phyloP scores from a whole-genome alignment of 2,329 filamentous ascomycete genomes.

The Diplodia seriata region DNA sequence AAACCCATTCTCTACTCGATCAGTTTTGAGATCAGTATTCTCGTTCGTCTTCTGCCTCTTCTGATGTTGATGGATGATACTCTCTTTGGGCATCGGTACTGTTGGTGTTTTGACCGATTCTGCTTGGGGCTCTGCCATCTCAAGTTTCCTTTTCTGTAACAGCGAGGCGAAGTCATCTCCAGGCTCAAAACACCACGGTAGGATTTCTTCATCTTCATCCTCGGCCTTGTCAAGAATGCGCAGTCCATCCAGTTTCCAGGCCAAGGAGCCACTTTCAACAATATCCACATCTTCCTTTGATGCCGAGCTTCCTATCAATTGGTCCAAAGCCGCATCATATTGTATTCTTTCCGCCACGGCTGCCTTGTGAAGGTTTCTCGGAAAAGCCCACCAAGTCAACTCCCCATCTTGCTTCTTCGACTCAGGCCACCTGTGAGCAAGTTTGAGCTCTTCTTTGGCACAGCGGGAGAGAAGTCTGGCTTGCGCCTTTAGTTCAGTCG shows the following conservation, averaged over 20 bases:
- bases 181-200: constrained; percentile 37
- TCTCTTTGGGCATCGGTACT: neutral
- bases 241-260: constrained; percentile 59
- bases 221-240: constrained; percentile 51
- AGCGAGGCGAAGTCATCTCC: constrained; percentile 46
- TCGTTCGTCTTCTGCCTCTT: neutral
- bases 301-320: constrained; percentile 46
- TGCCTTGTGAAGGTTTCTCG: constrained; percentile 48
- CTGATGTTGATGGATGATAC: neutral
- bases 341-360: constrained; percentile 50
- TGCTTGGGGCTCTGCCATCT: constrained; percentile 35
- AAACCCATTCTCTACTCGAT: neutral
- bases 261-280: constrained; percentile 47
- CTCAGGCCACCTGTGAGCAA: constrained; percentile 50
- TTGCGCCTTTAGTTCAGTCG: constrained; percentile 43
- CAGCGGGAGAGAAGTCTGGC: constrained; percentile 11
- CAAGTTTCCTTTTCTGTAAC: constrained; percentile 50
- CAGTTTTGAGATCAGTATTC: neutral
- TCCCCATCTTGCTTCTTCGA: constrained; percentile 49
- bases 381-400: constrained; percentile 58
- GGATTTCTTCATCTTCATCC: constrained; percentile 47
- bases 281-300: constrained; percentile 45
- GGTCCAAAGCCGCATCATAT: constrained; percentile 48
- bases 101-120: neutral
- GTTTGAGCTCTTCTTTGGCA: constrained; percentile 39